These are phyloP conservation scores for Aspergillus haitiensis DNA, from an alignment of 495 filamentous ascomycete species.

Conservation along the genomic window DNA sequence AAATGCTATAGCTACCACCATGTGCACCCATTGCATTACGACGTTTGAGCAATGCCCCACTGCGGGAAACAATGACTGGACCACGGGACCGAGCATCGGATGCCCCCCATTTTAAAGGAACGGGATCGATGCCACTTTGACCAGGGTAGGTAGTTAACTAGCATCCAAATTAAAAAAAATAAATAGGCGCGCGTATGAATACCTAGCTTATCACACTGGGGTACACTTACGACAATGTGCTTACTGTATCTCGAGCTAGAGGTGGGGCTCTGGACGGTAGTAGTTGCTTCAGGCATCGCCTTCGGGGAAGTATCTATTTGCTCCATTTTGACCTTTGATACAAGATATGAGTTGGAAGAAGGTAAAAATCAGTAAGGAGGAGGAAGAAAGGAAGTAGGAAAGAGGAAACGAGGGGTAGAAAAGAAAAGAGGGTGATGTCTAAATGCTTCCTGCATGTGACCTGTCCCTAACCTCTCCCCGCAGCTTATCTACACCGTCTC, in stretches of 20 bases:
- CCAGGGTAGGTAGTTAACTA: constrained; percentile 85
- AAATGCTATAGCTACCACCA: constrained; percentile 96
- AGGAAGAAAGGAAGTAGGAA: constrained; percentile 11
- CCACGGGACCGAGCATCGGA: constrained; percentile 72
- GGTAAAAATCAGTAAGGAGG: background rate
- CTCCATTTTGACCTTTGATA: constrained; percentile 20
- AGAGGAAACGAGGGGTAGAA: constrained; percentile 6
- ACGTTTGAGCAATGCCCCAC: constrained; percentile 70
- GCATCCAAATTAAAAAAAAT: constrained; percentile 3
- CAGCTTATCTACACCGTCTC: constrained; percentile 20
- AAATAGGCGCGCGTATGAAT: background rate
- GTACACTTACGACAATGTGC: constrained; percentile 44
- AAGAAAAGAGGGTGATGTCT: constrained; percentile 11
- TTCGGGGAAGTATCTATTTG: constrained; percentile 26
- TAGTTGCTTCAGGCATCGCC: constrained; percentile 22
- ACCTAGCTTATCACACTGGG: background rate
- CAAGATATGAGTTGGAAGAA: background rate
- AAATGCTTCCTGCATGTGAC: constrained; percentile 24
- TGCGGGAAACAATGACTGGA: constrained; percentile 86
- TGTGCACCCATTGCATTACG: constrained; percentile 91
- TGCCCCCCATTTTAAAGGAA: constrained; percentile 86
- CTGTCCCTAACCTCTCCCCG: constrained; percentile 18
- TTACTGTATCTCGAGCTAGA: constrained; percentile 39
- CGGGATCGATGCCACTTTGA: constrained; percentile 88
- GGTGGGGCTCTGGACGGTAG: constrained; percentile 26